These are phyloP conservation scores for Limonomyces culmigenus DNA, from an alignment of 1,284 basidiomycete species.

Conservation along the genomic window DNA sequence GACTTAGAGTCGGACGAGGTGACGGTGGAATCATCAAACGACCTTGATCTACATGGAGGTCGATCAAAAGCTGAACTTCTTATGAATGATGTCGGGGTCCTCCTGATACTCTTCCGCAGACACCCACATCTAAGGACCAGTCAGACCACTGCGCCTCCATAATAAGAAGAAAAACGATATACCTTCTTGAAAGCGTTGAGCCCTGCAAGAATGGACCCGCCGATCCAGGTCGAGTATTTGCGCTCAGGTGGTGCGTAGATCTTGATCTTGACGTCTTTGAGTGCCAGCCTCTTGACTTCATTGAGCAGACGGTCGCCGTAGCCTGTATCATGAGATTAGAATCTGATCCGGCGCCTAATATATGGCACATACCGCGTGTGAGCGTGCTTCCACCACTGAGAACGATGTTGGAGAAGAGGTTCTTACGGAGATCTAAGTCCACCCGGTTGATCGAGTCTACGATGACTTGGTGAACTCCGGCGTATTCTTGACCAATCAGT, in stretches of 20 bases:
- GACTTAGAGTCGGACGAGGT: too few relatives aligned
- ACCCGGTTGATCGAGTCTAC: slow-evolving; percentile 79
- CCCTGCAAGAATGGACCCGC: slow-evolving; percentile 90
- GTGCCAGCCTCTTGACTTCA: slow-evolving; percentile 91
- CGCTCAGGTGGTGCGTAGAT: slow-evolving; percentile 99
- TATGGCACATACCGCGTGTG: slow-evolving; percentile 54
- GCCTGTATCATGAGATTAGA: slow-evolving; percentile 27
- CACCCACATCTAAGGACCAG: slow-evolving; percentile 76
- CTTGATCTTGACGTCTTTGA: slow-evolving; percentile 97
- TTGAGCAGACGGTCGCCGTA: slow-evolving; percentile 93
- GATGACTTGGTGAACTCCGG: slow-evolving; percentile 92
- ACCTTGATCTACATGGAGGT: neutral
- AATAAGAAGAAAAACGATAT: slow-evolving; percentile 5
- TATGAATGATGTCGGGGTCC: slow-evolving; percentile 96
- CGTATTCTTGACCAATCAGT: slow-evolving; percentile 89
- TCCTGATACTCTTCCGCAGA: slow-evolving; percentile 99
- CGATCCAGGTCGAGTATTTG: slow-evolving; percentile 99
- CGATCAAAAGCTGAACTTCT: slow-evolving; percentile 60
- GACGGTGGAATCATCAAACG: too few relatives aligned
- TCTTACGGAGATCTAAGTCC: slow-evolving; percentile 86
- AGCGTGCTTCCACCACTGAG: slow-evolving; percentile 93
- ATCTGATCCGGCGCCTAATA: neutral
- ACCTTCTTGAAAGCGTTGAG: slow-evolving; percentile 97
- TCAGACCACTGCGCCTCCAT: slow-evolving; percentile 4
- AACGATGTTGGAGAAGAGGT: slow-evolving; percentile 92